A percentile compares a stretch with the other conserved stretches of the same genome.
Evolutionary conservation across 306 rosid genomes (phyloP).

Genomic region (Vigna hirtella): DNA sequence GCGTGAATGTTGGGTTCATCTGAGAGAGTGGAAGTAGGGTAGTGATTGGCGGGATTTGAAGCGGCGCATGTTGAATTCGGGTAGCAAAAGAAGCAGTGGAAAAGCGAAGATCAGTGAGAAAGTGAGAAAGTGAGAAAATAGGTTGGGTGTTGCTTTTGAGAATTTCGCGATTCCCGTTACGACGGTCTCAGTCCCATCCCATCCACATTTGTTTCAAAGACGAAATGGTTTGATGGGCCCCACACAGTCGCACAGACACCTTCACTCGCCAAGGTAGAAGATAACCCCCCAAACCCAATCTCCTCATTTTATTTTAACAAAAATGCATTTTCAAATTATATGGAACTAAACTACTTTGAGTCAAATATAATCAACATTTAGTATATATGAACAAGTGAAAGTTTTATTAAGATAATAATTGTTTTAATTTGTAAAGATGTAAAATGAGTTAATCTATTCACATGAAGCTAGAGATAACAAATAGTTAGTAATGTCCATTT

Average conservation of each 20-base stretch:
- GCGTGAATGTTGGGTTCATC: constrained; percentile 39
- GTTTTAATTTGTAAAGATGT: no score
- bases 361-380: no score
- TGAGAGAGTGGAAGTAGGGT: constrained; percentile 19
- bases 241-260: neutral
- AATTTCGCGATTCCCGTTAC: neutral
- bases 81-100: neutral
- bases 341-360: no score
- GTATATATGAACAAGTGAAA: no score
- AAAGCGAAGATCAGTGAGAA: neutral
- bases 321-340: no score
- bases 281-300: neutral
- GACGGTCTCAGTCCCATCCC: neutral
- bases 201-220: neutral
- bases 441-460: no score
- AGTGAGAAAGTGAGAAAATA: neutral
- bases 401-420: no score
- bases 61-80: constrained; percentile 26
- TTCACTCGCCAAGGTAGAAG: neutral
- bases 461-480: no score
- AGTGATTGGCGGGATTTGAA: neutral
- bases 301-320: no score
- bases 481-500: no score
- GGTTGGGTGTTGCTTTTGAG: neutral
- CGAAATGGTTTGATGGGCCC: neutral